A percentile compares a stretch with the other conserved stretches of the same genome.
phyloP scores from a whole-genome alignment of 139 green algal species.

The Chlorella sp. region DNA sequence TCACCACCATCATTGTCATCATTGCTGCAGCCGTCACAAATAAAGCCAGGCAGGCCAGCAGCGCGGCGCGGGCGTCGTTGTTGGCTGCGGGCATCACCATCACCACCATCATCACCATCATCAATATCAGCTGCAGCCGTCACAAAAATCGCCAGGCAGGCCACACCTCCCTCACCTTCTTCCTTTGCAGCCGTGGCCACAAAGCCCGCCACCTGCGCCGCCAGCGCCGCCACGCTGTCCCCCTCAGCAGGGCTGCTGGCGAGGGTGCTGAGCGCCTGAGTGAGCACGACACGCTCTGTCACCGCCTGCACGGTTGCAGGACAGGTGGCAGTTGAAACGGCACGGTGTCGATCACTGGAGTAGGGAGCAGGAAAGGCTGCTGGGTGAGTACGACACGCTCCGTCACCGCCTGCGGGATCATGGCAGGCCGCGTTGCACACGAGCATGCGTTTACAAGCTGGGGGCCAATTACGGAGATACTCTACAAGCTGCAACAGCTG shows the following conservation, averaged over 20 bases:
- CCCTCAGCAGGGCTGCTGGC: not conserved
- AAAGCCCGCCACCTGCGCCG: not conserved
- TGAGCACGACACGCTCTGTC: constrained; percentile 51
- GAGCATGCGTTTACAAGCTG: too few species aligned
- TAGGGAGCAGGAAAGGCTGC: too few species aligned
- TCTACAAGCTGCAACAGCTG: too few species aligned
- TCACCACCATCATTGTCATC: too few species aligned
- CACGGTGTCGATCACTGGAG: too few species aligned
- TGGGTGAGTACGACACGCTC: constrained; percentile 51
- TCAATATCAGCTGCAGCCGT: too few species aligned
- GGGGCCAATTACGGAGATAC: too few species aligned
- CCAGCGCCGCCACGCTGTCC: not conserved
- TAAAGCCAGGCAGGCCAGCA: not conserved
- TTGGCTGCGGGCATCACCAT: too few species aligned
- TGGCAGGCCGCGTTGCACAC: too few species aligned
- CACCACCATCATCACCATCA: too few species aligned
- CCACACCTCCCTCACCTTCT: not conserved
- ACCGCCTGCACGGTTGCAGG: not conserved
- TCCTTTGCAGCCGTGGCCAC: constrained; percentile 3
- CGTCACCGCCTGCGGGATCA: not conserved
- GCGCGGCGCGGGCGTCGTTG: not conserved
- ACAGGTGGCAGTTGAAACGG: not conserved
- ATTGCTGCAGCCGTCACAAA: too few species aligned
- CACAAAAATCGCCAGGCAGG: not conserved
- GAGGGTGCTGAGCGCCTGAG: constrained; percentile 35